These are phyloP conservation scores for Cenococcum geophilum DNA, from an alignment of 495 filamentous ascomycete genomes.

Conservation along the genomic window DNA sequence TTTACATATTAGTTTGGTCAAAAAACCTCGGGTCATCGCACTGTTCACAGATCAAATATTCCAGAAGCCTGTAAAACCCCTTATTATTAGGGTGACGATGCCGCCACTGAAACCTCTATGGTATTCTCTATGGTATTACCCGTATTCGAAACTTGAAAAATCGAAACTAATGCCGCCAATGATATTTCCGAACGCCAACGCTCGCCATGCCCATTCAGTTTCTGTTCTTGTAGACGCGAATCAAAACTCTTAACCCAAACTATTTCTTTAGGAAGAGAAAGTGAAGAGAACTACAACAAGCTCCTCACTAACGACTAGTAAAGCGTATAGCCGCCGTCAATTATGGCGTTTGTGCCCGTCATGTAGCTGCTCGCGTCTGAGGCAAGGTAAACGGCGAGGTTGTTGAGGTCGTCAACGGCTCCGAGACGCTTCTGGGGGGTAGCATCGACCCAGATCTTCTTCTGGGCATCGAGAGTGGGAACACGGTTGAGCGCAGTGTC, in stretches of 20 bases:
- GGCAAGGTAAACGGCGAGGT: conserved; percentile 68
- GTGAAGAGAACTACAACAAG: background rate
- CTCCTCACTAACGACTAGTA: conserved; percentile 1
- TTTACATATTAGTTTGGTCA: too few species aligned
- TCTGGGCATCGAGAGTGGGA: conserved; percentile 65
- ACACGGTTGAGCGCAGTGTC: conserved; percentile 71
- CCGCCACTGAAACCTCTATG: too few species aligned
- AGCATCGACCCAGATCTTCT: conserved; percentile 68
- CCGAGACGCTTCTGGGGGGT: conserved; percentile 73
- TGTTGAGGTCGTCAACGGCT: conserved; percentile 68
- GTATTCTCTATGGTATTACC: too few species aligned
- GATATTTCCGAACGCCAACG: background rate
- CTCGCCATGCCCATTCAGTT: background rate
- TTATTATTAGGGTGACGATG: too few species aligned
- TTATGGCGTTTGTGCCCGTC: conserved; percentile 48
- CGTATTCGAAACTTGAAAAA: too few species aligned
- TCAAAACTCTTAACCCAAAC: background rate
- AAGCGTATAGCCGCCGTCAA: conserved; percentile 1
- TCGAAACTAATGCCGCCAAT: background rate
- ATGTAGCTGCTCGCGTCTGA: conserved; percentile 70
- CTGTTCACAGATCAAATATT: too few species aligned
- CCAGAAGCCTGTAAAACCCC: too few species aligned
- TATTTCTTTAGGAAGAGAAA: background rate
- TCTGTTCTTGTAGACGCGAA: background rate
- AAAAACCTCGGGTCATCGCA: too few species aligned